Evolutionary conservation across 306 rosid genomes (phyloP).

Genomic region (Prunus dulcis): DNA sequence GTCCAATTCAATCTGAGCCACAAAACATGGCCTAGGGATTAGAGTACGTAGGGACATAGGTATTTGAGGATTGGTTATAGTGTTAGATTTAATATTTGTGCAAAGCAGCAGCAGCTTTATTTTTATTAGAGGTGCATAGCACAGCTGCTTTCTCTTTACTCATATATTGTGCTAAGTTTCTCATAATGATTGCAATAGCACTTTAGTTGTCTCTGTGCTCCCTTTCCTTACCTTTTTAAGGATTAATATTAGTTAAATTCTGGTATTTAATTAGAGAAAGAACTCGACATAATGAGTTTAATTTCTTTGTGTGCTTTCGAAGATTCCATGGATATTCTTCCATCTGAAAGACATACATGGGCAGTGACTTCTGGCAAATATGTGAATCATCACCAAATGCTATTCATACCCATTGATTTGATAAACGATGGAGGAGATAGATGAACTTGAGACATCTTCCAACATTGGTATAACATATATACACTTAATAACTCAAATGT

Average conservation of each 20-base stretch:
- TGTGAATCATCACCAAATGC: no score
- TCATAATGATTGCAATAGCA: background rate
- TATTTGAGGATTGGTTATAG: background rate
- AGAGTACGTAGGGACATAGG: background rate
- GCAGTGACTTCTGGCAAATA: no score
- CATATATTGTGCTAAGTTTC: background rate
- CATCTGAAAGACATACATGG: no score
- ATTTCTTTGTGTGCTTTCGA: background rate
- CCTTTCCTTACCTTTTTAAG: background rate
- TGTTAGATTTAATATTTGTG: background rate
- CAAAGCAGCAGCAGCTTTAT: no score
- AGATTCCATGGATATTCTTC: slow-evolving; percentile 15
- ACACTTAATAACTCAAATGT: no score
- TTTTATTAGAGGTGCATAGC: background rate
- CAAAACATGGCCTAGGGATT: no score
- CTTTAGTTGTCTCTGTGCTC: background rate
- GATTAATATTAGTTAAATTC: background rate
- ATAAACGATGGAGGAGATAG: no score
- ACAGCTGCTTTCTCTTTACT: background rate
- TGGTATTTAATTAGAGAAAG: background rate
- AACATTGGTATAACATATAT: no score
- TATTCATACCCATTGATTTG: no score
- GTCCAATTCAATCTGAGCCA: no score
- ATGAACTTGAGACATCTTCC: no score
- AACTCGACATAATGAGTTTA: background rate